A percentile compares a stretch with the other conserved stretches of the same genome.
Conservation (phyloP, 2,329 filamentous ascomycete genomes). For the Ophiostoma triangulosporum region DNA sequence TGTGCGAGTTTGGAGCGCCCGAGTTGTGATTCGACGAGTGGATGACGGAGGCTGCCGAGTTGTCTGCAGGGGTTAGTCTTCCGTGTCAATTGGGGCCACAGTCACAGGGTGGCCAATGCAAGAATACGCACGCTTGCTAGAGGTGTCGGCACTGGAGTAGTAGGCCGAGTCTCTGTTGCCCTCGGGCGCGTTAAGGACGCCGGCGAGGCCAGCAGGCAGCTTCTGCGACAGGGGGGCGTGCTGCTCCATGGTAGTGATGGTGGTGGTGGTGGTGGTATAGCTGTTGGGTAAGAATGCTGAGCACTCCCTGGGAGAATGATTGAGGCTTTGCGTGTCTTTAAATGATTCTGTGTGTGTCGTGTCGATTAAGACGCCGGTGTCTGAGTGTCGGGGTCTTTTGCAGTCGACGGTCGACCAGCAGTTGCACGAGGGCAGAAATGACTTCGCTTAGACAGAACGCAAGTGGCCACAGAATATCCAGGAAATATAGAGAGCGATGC, state of each 20-base stretch:
- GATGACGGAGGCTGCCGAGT: conserved; percentile 32
- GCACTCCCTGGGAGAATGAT: not conserved
- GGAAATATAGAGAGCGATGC: not conserved
- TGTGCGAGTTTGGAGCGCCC: conserved; percentile 1
- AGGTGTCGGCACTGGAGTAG: conserved; percentile 34
- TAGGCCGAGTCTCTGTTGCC: conserved; percentile 40
- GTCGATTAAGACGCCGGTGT: conserved; percentile 2
- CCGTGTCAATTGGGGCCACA: not conserved
- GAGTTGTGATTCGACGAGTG: not conserved
- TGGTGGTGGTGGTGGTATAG: not conserved
- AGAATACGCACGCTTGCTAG: conserved; percentile 35
- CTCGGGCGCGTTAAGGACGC: conserved; percentile 37
- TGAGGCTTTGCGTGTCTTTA: not conserved
- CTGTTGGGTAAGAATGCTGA: not conserved
- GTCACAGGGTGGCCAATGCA: conserved; percentile 6
- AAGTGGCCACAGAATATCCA: not conserved
- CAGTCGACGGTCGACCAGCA: not conserved
- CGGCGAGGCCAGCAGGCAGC: conserved; percentile 33
- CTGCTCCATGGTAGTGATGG: conserved; percentile 23
- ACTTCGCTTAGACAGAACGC: conserved; percentile 3
- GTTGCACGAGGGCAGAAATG: not conserved
- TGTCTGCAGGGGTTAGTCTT: conserved; percentile 17
- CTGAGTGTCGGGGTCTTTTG: not conserved
- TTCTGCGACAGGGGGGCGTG: conserved; percentile 23
- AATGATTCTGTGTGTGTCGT: not conserved